Base-by-base conservation (phyloP, 306 rosid species). In the Quercus cerris region DNA sequence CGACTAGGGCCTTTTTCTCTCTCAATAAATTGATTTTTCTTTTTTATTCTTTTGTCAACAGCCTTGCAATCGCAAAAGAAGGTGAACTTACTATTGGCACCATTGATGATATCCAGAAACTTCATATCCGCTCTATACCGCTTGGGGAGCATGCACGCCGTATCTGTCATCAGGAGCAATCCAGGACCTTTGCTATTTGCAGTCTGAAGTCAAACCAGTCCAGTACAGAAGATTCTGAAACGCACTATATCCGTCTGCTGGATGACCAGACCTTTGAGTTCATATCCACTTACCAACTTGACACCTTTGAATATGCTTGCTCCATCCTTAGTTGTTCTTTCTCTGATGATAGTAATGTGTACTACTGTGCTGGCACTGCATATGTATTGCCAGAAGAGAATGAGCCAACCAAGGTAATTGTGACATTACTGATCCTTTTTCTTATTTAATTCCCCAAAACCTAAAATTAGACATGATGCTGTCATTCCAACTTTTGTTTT, bases 21-120 rank as follows among this genome's bases (percentile, higher is more conserved):
- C 25, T 75, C 51, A 4, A 4, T 35, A 2, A 46, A 33, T 46
- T 38, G 13, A 18, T 68, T 19, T 35, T 35, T 19, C 72, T 33
- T 35, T 67, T n/a, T 19, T 35, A 7, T 1, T 33, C 54, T 11
- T 12, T 49, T 49, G 17, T 49, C 15, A 56, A 87, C 94, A 96
- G 99, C 85, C 92, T 96, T 83, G 99, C 99, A 4, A 96, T 96
- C 66, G 98, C 99, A 62, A 91, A 96, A 81, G 99, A 96, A 85
- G 99, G 99, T 49, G 98, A 96, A 75, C 99, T 96, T 62, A 93
- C 99, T 41, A 93, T 96, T 66, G 99, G 99, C 78, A 96, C 98
- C 86, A 96, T 96, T 71, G 99, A 95, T 78, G 98, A 95, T 84
- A 96, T 96, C 80, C 99, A 93, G 86, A 96, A 96, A 86, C 99